Percentiles rank a stretch among this genome's conserved stretches.
phyloP scores from a whole-genome alignment of 148 eudicot genomes.

The Arctostaphylos glauca region DNA sequence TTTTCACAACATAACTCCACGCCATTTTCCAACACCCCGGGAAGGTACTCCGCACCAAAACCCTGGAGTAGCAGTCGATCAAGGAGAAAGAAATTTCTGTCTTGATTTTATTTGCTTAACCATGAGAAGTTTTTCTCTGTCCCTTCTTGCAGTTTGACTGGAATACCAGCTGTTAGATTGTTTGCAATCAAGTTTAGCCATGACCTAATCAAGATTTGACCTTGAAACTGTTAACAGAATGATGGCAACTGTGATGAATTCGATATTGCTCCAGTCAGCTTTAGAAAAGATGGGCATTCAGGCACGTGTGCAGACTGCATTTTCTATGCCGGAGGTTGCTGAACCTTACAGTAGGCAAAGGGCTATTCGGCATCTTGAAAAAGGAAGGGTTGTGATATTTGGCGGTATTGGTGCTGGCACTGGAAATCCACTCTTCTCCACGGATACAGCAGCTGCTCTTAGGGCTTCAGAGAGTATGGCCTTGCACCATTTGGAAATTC shows the following conservation, averaged over 20 bases:
- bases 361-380: constrained; percentile 87
- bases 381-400: constrained; percentile 93
- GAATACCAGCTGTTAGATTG: not conserved
- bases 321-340: constrained; percentile 76
- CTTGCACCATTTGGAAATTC: not conserved
- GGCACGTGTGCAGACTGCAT: constrained; percentile 82
- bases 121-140: not conserved
- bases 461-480: constrained; percentile 90
- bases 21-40: not conserved
- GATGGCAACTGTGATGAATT: constrained; percentile 98
- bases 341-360: constrained; percentile 85
- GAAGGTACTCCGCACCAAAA: not conserved
- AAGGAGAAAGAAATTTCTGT: not conserved
- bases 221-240: constrained; percentile 48
- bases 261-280: constrained; percentile 86
- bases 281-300: constrained; percentile 81
- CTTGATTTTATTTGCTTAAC: constrained; percentile 4
- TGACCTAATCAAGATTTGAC: constrained; percentile 9
- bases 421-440: constrained; percentile 87
- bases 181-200: constrained; percentile 3
- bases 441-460: constrained; percentile 96
- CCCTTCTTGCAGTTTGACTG: not conserved
- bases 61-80: not conserved
- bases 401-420: constrained; percentile 96
- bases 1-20: not conserved